These are phyloP conservation scores for Neoscytalidium dimidiatum DNA, from an alignment of 2,329 filamentous ascomycete species.

Conservation along the genomic window DNA sequence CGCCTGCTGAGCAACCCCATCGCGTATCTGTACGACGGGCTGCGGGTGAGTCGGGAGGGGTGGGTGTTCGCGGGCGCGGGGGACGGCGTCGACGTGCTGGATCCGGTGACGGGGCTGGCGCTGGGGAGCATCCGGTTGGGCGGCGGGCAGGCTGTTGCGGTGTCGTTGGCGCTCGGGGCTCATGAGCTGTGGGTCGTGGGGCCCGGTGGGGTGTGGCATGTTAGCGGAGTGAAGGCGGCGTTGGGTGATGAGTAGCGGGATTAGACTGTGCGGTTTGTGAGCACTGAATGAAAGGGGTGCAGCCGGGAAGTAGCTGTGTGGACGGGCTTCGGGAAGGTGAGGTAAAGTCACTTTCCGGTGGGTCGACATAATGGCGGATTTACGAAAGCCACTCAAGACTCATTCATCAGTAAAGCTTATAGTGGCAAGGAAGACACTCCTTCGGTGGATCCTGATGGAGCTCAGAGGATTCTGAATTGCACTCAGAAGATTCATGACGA, in stretches of 20 bases:
- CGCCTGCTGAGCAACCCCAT: slow-evolving; percentile 23
- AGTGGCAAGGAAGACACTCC: too few relatives aligned
- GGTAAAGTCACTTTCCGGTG: too few relatives aligned
- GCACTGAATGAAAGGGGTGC: too few relatives aligned
- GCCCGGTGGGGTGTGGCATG: slow-evolving; percentile 22
- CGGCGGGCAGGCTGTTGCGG: slow-evolving; percentile 21
- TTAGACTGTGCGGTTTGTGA: too few relatives aligned
- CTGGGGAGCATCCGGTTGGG: slow-evolving; percentile 22
- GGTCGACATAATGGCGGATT: too few relatives aligned
- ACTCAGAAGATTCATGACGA: too few relatives aligned
- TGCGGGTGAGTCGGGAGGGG: slow-evolving; percentile 19
- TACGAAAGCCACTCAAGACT: too few relatives aligned
- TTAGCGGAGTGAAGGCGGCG: slow-evolving; percentile 11
- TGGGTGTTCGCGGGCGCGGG: slow-evolving; percentile 22
- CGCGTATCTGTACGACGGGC: slow-evolving; percentile 21
- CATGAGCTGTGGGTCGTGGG: slow-evolving; percentile 23
- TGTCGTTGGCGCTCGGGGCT: slow-evolving; percentile 20
- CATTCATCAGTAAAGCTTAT: too few relatives aligned
- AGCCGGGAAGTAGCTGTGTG: too few relatives aligned
- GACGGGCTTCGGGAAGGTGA: too few relatives aligned
- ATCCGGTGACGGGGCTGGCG: slow-evolving; percentile 21
- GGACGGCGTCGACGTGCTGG: slow-evolving; percentile 24
- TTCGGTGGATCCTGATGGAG: too few relatives aligned
- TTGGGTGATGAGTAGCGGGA: slow-evolving; percentile 13
- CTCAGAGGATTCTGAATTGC: too few relatives aligned